Percentiles rank a stretch among this genome's conserved stretches.
These are phyloP conservation scores for Daldinia vernicosa DNA, from an alignment of 495 filamentous ascomycete species.

Conservation along the genomic window DNA sequence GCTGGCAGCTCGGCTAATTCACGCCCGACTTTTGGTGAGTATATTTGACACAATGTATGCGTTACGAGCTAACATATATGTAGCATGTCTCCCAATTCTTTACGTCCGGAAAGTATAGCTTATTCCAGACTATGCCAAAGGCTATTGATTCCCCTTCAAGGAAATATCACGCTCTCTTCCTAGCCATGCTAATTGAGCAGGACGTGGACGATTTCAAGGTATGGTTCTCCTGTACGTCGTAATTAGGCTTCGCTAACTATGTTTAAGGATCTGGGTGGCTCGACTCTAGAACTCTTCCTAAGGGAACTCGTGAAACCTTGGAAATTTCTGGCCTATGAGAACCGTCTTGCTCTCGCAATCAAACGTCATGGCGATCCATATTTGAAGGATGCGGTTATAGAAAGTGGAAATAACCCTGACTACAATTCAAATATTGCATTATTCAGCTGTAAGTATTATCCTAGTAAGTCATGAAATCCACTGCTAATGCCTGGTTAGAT, in stretches of 20 bases:
- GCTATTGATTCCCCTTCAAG: slow-evolving; percentile 42
- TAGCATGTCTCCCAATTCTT: slow-evolving; percentile 53
- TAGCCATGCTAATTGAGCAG: slow-evolving; percentile 51
- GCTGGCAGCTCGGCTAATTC: slow-evolving; percentile 52
- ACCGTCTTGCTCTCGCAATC: slow-evolving; percentile 52
- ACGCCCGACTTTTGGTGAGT: slow-evolving; percentile 50
- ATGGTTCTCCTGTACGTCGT: not conserved
- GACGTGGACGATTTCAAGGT: slow-evolving; percentile 51
- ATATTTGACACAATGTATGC: not conserved
- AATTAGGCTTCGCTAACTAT: slow-evolving; percentile 17
- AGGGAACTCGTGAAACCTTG: slow-evolving; percentile 52
- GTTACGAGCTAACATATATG: slow-evolving; percentile 27
- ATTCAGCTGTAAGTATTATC: slow-evolving; percentile 46
- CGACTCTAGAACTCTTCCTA: slow-evolving; percentile 51
- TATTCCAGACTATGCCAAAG: slow-evolving; percentile 51
- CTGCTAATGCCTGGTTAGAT: slow-evolving; percentile 33
- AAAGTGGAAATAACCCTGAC: slow-evolving; percentile 43
- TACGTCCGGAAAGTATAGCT: slow-evolving; percentile 47
- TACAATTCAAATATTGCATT: slow-evolving; percentile 54
- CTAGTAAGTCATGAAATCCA: not conserved
- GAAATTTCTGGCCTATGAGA: slow-evolving; percentile 52
- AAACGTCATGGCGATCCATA: slow-evolving; percentile 47
- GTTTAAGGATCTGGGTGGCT: slow-evolving; percentile 46
- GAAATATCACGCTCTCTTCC: slow-evolving; percentile 53
- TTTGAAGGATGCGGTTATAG: slow-evolving; percentile 45